Evolutionary conservation across 768 basidiomycete species (phyloP), one percentile per base, ranked within the genome.

Genomic region (Ramaria sp.): DNA sequence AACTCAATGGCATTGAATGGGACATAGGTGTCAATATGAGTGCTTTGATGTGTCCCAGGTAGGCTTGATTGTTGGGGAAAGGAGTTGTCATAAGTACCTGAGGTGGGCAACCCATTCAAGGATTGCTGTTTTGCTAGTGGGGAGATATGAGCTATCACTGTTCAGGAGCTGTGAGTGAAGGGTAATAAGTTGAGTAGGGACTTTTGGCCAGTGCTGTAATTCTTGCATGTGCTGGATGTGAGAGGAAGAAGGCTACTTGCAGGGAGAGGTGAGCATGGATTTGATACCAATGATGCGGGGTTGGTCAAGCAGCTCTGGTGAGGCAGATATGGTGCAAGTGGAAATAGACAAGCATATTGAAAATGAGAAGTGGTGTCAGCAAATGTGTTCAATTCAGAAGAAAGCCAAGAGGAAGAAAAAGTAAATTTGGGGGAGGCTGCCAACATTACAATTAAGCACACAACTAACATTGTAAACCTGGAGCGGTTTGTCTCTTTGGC

Each of bases 21-120:
- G 17, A 70, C 63, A 22, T 64, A 67, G 3, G 61, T 52, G 31
- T 73, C 66, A 15, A 68, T 49, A 46, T 73, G 72, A 69, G 20
- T 37, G 47, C 50, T 11, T 60, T 59, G 42, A 70, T 48, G 27
- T 54, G 51, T 17, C 59, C 59, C 59, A 67, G 61, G 60, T 70
- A 69, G 0, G 24, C 48, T 67, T 66, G 59, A 70, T 68, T 0
- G 69, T 69, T 11, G 49, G 31, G 11, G 49, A 6, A 30, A 51
- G 49, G 12, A 51, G 12, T 27, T 27, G 7, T 12, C 19, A 7
- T 34, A 43, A 48, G 50, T 34, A 34, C 19, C 37, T 63, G n/a
- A 69, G 66, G n/a, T n/a, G n/a, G n/a, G n/a, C n/a, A n/a, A n/a
- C n/a, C n/a, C n/a, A n/a, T n/a, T n/a, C n/a, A n/a, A 65, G 47